phyloP scores from a whole-genome alignment of 2,329 filamentous ascomycete species.

The Colletotrichum sp. region DNA sequence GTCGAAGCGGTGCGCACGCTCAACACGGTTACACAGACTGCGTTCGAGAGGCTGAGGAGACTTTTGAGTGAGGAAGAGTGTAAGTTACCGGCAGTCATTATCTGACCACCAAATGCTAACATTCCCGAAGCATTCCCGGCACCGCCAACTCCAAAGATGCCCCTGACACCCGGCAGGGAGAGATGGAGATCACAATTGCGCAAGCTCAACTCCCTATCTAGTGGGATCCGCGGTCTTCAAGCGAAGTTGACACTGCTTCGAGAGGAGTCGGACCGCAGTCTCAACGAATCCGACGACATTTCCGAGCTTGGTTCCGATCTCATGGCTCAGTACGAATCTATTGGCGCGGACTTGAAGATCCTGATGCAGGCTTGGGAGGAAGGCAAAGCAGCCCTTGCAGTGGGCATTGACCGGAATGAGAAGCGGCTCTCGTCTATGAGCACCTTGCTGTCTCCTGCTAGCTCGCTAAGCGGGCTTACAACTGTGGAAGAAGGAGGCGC shows the following conservation, averaged over 20 bases:
- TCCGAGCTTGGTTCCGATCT: slow-evolving; percentile 80
- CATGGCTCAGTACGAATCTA: slow-evolving; percentile 91
- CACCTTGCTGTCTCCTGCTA: slow-evolving; percentile 61
- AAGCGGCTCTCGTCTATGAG: slow-evolving; percentile 70
- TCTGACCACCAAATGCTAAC: neutral
- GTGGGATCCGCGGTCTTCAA: slow-evolving; percentile 88
- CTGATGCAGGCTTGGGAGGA: slow-evolving; percentile 86
- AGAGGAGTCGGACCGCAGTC: slow-evolving; percentile 82
- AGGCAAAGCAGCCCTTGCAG: slow-evolving; percentile 81
- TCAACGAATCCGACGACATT: slow-evolving; percentile 76
- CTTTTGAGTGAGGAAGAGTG: slow-evolving; percentile 83
- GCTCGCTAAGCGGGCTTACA: slow-evolving; percentile 71
- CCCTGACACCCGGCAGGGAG: slow-evolving; percentile 77
- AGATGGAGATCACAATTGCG: slow-evolving; percentile 86
- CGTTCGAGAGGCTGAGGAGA: slow-evolving; percentile 69
- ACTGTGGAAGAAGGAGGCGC: slow-evolving; percentile 59
- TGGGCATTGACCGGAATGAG: slow-evolving; percentile 82
- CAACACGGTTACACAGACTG: slow-evolving; percentile 64
- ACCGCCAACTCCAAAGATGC: slow-evolving; percentile 62
- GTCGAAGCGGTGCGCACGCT: slow-evolving; percentile 76
- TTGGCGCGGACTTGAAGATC: slow-evolving; percentile 83
- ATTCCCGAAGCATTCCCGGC: slow-evolving; percentile 52
- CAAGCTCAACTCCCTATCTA: slow-evolving; percentile 86
- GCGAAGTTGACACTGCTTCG: slow-evolving; percentile 92
- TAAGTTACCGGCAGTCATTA: slow-evolving; percentile 45